Evolutionary conservation across 495 filamentous ascomycete species (phyloP).

Genomic region (Platismatia glauca): DNA sequence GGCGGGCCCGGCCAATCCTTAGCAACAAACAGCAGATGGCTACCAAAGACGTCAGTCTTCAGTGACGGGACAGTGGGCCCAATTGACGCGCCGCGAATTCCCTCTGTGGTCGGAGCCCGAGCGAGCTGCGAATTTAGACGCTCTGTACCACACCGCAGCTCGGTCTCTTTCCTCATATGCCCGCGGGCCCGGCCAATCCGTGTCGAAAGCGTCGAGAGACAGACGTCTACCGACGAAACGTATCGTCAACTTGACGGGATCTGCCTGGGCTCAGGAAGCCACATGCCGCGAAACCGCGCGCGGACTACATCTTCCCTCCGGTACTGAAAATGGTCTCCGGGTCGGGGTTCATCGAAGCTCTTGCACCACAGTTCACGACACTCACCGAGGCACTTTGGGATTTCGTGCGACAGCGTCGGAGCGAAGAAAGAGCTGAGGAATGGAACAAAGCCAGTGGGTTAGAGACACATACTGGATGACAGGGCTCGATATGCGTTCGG

Average conservation of each 20-base stretch:
- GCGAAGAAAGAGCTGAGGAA: background rate
- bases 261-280: background rate
- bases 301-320: background rate
- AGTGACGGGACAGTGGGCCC: slow-evolving; percentile 30
- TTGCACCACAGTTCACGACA: background rate
- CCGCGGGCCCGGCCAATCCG: background rate
- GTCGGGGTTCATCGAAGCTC: slow-evolving; percentile 19
- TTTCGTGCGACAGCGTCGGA: background rate
- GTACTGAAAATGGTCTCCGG: slow-evolving; percentile 18
- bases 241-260: slow-evolving; percentile 8
- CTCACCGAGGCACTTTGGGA: background rate
- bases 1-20: slow-evolving; percentile 30
- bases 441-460: background rate
- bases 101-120: too few species aligned
- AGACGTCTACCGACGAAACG: background rate
- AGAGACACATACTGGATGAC: background rate
- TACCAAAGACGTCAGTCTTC: slow-evolving; percentile 31
- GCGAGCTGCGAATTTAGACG: slow-evolving; percentile 30
- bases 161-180: slow-evolving; percentile 14
- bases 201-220: background rate
- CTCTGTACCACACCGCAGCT: slow-evolving; percentile 24
- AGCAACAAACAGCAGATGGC: slow-evolving; percentile 34
- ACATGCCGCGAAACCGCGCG: slow-evolving; percentile 1
- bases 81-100: slow-evolving; percentile 21
- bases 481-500: background rate